These are phyloP conservation scores for Cercospora sojina DNA, from an alignment of 2,329 filamentous ascomycete species.

Conservation along the genomic window DNA sequence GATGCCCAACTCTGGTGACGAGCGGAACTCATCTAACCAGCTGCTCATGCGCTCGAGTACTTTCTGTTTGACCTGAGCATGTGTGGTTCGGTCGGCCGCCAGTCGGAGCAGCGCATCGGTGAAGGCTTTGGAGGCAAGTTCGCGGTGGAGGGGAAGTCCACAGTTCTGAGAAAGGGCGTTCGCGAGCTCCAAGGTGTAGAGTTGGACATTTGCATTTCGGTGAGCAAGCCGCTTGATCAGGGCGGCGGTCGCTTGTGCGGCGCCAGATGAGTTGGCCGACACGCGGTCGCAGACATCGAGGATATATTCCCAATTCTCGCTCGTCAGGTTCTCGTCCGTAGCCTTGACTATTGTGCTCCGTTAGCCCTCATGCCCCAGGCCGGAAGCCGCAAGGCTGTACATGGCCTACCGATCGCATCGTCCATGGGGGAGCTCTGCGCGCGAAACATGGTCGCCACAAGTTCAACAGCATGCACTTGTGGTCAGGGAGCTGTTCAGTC, in stretches of 20 bases:
- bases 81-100: constrained; percentile 89
- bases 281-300: constrained; percentile 48
- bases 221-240: constrained; percentile 91
- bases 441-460: constrained; percentile 20
- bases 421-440: constrained; percentile 23
- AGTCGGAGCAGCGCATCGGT: constrained; percentile 90
- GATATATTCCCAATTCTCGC: constrained; percentile 70
- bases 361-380: neutral
- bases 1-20: constrained; percentile 87
- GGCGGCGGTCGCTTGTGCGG: constrained; percentile 66
- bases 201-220: constrained; percentile 91
- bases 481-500: neutral
- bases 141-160: constrained; percentile 79
- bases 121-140: constrained; percentile 86
- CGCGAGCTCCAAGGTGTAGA: constrained; percentile 91
- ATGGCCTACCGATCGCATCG: constrained; percentile 18
- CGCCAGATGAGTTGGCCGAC: constrained; percentile 37
- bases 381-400: neutral
- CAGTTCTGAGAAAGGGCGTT: constrained; percentile 93
- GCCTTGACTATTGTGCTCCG: constrained; percentile 61
- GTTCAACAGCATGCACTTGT: neutral
- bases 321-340: constrained; percentile 98
- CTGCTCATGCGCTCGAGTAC: constrained; percentile 95
- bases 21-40: constrained; percentile 92
- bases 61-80: constrained; percentile 94